Evolutionary conservation across 73 alveolate species (phyloP), one percentile per base, ranked within the genome.

Genomic region (Paramecium caudatum): DNA sequence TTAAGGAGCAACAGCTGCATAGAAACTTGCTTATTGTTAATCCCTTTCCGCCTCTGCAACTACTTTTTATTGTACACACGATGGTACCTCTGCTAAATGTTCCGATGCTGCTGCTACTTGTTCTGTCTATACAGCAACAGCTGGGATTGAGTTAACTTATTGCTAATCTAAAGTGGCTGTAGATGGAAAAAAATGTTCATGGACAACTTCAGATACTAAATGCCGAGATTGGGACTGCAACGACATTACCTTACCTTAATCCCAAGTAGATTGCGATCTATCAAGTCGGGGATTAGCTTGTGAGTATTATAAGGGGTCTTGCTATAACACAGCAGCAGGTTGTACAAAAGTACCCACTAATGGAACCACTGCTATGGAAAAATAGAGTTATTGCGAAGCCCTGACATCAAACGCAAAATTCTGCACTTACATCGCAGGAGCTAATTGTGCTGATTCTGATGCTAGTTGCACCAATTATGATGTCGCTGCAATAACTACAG

Each of bases 151-250:
- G 30, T 2, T 1, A 21, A 5, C 80, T 3, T 55, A 55, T 23
- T 55, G 80, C n/a, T 23, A 27, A 7, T 27, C 46, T 2, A 55
- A 55, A 27, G 30, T 55, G 0, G 30, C 9, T 10, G 46, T 10
- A 1, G 0, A 10, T 55, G 80, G 80, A 2, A 55, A 55, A 15
- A 55, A 23, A 23, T 55, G 80, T 55, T 37, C n/a, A 9, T 55
- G 23, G 4, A 55, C 80, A 23, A 1, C 41, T 5, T 37, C 27
- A 3, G 78, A 17, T 21, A 8, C 8, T 7, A 23, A 23, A 0
- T 55, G 80, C 7, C 23, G 80, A 23, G 80, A 55, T 4, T 55
- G 9, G 23, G 80, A 55, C 30, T 55, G 80, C 21, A 9, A 55
- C 9, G 80, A 55, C 30, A 55, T 55, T 0, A 8, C 17, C 8